These are phyloP conservation scores for Iberis amara DNA, from an alignment of 441 rosid species.

Conservation along the genomic window DNA sequence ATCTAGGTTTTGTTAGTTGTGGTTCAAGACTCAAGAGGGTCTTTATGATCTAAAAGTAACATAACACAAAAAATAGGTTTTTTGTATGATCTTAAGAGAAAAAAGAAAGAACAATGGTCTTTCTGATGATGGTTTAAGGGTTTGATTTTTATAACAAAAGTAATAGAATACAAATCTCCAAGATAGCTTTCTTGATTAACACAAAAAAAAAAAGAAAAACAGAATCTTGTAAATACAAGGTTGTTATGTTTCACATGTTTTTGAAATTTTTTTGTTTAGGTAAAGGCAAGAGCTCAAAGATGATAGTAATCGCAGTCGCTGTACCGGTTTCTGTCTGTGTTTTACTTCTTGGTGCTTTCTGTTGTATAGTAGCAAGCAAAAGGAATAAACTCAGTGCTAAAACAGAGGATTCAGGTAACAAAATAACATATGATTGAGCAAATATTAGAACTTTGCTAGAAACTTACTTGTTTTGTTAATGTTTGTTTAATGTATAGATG, in stretches of 20 bases:
- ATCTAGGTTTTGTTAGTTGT: no score
- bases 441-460: background rate
- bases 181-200: conserved; percentile 9
- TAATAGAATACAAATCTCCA: background rate
- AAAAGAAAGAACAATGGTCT: no score
- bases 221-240: background rate
- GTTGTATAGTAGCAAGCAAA: conserved; percentile 25
- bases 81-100: no score
- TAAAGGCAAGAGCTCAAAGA: conserved; percentile 17
- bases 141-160: background rate
- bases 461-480: no score
- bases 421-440: conserved; percentile 30
- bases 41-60: no score
- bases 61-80: no score
- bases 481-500: conserved; percentile 5
- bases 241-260: background rate
- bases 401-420: no score
- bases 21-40: no score
- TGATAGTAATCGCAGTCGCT: conserved; percentile 13
- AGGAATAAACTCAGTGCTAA: conserved; percentile 18
- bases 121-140: background rate
- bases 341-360: conserved; percentile 23
- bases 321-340: conserved; percentile 25
- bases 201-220: background rate
- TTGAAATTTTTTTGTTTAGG: conserved; percentile 16